Evolutionary conservation across 345 rosid species (phyloP), one percentile per base, ranked within the genome.

Genomic region (Abelmoschus esculentus): DNA sequence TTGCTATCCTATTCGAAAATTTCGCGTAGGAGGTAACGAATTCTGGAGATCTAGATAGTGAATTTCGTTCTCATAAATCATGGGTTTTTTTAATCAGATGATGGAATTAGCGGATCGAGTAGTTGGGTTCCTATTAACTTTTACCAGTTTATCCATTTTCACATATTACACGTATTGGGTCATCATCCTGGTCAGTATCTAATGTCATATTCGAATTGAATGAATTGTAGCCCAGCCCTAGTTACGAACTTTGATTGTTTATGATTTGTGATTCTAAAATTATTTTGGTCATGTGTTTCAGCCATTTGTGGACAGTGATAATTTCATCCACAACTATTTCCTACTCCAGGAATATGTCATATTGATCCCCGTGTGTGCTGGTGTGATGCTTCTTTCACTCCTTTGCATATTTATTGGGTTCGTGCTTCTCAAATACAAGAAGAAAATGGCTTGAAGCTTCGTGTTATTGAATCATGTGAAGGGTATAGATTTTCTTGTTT

Each of bases 121-220:
- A 17, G 91, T 91, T 34, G 97, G 99, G 71, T 86, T 91, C 47
- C 64, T 95, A 32, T 64, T 95, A 61, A 78, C 96, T 19, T 60
- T 82, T 6, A 82, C 81, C 84, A 88, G 96, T 83, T 55, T 95
- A 77, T 85, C 96, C 57, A 83, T 89, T 52, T 95, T 91, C 88
- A 91, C 92, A 4, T 91, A 95, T 79, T 91, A 89, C 52, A 95
- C 97, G 22, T 95, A 91, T 72, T 95, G 99, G 99, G 96, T 87
- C 78, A 89, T 93, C 82, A 88, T 93, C 71, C 80, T 93, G 86
- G 98, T 91, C 7, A 83, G 84, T 71, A 8, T 44, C 66, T 14
- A 3, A 71, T 56, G 17, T n/a, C 29, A 42, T 66, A 18, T 26
- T 47, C 40, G 15, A 47, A 8, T 34, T 47, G 49, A 22, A 47